Base-by-base conservation (phyloP, 2,329 filamentous ascomycete species). In the Fusarium dimerum region DNA sequence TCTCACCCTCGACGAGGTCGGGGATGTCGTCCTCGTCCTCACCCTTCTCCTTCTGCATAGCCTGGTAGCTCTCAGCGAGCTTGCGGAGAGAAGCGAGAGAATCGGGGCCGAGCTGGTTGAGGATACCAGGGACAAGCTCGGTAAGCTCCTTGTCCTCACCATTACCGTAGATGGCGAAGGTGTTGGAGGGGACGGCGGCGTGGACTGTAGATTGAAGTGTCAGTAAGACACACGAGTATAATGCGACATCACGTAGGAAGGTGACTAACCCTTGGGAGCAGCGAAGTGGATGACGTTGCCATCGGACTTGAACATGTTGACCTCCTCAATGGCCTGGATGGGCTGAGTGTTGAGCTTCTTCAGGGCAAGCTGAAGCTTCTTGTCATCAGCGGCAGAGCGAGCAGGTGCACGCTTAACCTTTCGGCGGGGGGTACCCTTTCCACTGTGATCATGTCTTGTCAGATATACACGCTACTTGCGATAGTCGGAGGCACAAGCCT, bases 231-330 rank as follows among this genome's bases (percentile, higher is more conserved):
- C 50, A 51, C 56, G 59, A 48, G 40, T 47, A 40, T 17, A 47
- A 15, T 32, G 18, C 11, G 32, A 15, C 52, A 55, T 56, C 52
- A 40, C 51, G 56, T 43, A 43, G 49, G 45, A 43, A 30, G 51
- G 55, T 58, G 47, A 81, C 85, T 72, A 80, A 97, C 94, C 94
- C 84, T 97, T 97, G 68, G 94, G 94, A 71, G 90, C 90, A 69
- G 91, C 89, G 76, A 99, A 99, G 86, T 99, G 94, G 73, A 99
- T 97, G 77, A 99, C 94, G 78, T 99, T 99, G 77, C 94, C 94
- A 75, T 99, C 94, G 74, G 90, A 89, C 89, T 99, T 99, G 88
- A 99, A 99, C 94, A 99, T 99, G 88, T 99, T 99, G 76, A 99
- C 94, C 84, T 99, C 94, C 87, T 99, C 94, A 70, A 99, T 99